These are phyloP conservation scores for Citrus hindsii DNA, from an alignment of 345 rosid genomes.

Conservation along the genomic window DNA sequence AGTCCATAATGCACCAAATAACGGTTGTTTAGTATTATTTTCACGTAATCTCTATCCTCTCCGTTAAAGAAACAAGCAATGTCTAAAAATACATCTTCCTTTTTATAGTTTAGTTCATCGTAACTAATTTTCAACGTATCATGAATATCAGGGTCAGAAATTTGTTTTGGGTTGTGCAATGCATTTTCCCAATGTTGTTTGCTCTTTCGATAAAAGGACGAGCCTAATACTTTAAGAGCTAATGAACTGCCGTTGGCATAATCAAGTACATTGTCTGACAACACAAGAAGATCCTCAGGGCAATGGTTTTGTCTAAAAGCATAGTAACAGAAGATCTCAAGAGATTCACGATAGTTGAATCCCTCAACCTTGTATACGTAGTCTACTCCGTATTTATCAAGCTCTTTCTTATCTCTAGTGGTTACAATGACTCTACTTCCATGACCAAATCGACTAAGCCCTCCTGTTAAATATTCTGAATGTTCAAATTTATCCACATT, in stretches of 20 bases:
- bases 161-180: background rate
- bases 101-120: background rate
- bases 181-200: constrained; percentile 1
- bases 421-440: constrained; percentile 11
- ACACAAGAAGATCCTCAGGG: background rate
- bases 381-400: background rate
- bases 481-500: background rate
- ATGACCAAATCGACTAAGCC: background rate
- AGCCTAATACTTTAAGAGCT: background rate
- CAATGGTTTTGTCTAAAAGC: background rate
- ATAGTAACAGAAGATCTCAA: background rate
- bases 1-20: background rate
- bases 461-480: background rate
- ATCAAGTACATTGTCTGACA: background rate
- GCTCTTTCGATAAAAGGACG: background rate
- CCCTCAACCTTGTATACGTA: background rate
- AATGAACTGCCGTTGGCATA: constrained; percentile 21
- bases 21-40: constrained; percentile 14
- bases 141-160: background rate
- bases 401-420: constrained; percentile 4
- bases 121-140: constrained; percentile 10
- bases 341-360: constrained; percentile 6
- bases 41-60: constrained; percentile 13
- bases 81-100: constrained; percentile 36
- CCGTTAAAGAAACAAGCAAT: constrained; percentile 43